phyloP scores from a whole-genome alignment of 352 stramenopile species.

The Phytophthora melonis region DNA sequence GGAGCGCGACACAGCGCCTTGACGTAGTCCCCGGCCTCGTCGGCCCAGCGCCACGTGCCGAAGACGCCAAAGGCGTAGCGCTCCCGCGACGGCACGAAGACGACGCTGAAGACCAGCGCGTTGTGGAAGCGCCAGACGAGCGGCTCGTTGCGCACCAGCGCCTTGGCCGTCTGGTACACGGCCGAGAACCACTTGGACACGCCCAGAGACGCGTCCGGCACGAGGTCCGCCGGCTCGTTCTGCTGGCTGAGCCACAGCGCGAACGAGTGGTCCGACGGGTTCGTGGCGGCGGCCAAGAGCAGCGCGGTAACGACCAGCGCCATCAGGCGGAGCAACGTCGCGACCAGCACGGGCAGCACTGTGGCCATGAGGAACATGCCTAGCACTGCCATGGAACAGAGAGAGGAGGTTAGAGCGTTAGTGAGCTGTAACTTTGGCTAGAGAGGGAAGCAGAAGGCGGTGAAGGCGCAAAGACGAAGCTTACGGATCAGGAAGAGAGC shows the following conservation, averaged over 20 bases:
- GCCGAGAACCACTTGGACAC: constrained; percentile 78
- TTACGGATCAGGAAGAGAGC: constrained; percentile 76
- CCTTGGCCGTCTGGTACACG: constrained; percentile 75
- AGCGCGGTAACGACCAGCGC: constrained; percentile 42
- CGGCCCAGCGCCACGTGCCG: constrained; percentile 79
- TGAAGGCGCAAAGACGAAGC: constrained; percentile 11
- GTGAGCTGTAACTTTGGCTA: constrained; percentile 6
- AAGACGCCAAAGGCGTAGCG: constrained; percentile 74
- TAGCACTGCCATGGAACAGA: constrained; percentile 51
- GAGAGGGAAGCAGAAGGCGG: constrained; percentile 9
- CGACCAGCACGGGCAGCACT: constrained; percentile 68
- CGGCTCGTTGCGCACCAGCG: constrained; percentile 67
- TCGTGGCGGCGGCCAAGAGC: constrained; percentile 52
- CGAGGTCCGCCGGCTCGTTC: constrained; percentile 44
- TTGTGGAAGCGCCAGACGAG: constrained; percentile 76
- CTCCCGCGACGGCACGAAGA: constrained; percentile 67
- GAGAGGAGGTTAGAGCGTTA: constrained; percentile 7
- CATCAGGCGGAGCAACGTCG: constrained; percentile 49
- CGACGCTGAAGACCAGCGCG: constrained; percentile 67
- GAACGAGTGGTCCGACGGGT: constrained; percentile 79
- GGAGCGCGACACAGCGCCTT: constrained; percentile 55
- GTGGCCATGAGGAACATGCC: constrained; percentile 77
- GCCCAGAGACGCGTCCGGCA: constrained; percentile 54
- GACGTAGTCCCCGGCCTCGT: constrained; percentile 51
- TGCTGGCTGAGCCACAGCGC: constrained; percentile 71